These are phyloP conservation scores for Thermomyces lanuginosus DNA, from an alignment of 2,329 filamentous ascomycete genomes.

Conservation along the genomic window DNA sequence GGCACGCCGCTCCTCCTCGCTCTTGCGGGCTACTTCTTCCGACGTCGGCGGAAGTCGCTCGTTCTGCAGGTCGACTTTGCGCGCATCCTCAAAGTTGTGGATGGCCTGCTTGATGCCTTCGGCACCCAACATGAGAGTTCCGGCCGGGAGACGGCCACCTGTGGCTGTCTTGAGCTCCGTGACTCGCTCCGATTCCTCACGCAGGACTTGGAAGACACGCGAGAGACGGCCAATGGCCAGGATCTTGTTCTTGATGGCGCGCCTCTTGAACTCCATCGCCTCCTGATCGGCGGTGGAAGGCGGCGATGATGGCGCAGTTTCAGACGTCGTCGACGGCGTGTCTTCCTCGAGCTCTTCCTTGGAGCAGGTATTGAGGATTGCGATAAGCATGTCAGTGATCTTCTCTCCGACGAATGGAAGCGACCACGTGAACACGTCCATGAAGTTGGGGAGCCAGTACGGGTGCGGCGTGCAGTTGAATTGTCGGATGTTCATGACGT, in stretches of 20 bases:
- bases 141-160: constrained; percentile 79
- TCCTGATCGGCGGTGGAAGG: constrained; percentile 44
- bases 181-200: constrained; percentile 91
- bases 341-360: constrained; percentile 94
- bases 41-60: constrained; percentile 83
- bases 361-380: constrained; percentile 95
- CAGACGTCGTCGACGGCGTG: constrained; percentile 54
- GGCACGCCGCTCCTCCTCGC: constrained; percentile 62
- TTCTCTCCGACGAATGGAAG: constrained; percentile 97
- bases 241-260: constrained; percentile 99
- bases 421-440: constrained; percentile 99
- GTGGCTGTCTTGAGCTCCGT: constrained; percentile 95
- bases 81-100: constrained; percentile 86
- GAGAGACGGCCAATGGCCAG: constrained; percentile 91
- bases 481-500: constrained; percentile 99
- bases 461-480: constrained; percentile 99
- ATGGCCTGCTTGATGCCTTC: constrained; percentile 99
- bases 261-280: constrained; percentile 71
- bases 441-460: constrained; percentile 99
- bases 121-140: constrained; percentile 92
- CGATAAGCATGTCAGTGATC: constrained; percentile 98
- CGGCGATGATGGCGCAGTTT: constrained; percentile 57
- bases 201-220: constrained; percentile 92
- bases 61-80: constrained; percentile 94
- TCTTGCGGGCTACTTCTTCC: constrained; percentile 75